Percentiles rank a stretch among this genome's conserved stretches.
These are phyloP conservation scores for Lotus japonicus DNA, from an alignment of 306 rosid species.

Conservation along the genomic window DNA sequence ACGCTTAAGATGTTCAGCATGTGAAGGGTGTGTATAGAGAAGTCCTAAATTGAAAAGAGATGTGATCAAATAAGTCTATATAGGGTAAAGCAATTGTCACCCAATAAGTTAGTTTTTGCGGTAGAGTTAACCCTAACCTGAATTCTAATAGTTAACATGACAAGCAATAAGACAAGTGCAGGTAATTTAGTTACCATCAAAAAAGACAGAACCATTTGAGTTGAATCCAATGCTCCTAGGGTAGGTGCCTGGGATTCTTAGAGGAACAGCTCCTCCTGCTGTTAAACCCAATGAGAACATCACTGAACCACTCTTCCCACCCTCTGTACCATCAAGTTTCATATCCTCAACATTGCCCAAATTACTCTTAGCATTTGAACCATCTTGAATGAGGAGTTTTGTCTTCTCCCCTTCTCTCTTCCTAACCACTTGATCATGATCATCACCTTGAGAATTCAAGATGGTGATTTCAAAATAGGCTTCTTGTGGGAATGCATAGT, in stretches of 20 bases:
- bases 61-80: no score
- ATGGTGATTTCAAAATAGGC: conserved; percentile 87
- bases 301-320: conserved; percentile 32
- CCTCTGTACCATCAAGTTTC: conserved; percentile 34
- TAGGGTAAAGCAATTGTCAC: no score
- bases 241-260: conserved; percentile 62
- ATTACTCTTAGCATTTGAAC: conserved; percentile 25
- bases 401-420: conserved; percentile 63
- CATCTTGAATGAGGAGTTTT: conserved; percentile 54
- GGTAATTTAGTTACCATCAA: conserved; percentile 58
- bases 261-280: conserved; percentile 47
- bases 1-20: no score
- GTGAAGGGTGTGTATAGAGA: no score
- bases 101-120: no score
- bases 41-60: no score
- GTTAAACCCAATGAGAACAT: conserved; percentile 69
- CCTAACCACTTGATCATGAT: conserved; percentile 23
- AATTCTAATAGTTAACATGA: not conserved
- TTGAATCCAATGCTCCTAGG: conserved; percentile 83
- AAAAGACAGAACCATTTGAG: conserved; percentile 74
- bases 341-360: conserved; percentile 40
- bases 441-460: conserved; percentile 23
- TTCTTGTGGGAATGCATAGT: conserved; percentile 77
- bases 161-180: not conserved
- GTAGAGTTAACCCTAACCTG: no score